These are phyloP conservation scores for Trichoderma sp. DNA, from an alignment of 2,329 filamentous ascomycete species.

Conservation along the genomic window DNA sequence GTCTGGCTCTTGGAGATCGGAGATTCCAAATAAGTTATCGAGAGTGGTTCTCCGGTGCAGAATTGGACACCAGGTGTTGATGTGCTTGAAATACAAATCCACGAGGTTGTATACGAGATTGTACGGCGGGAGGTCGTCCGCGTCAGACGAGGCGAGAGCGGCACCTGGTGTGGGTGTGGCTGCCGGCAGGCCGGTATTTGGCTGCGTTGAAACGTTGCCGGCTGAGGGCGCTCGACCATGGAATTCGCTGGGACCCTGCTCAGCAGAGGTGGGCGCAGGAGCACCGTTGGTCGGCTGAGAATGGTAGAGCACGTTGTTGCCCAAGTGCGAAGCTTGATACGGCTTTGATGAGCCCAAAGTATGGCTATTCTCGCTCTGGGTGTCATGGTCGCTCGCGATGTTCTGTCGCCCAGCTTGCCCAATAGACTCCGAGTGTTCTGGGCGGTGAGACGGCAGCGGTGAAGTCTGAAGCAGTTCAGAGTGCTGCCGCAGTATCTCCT, in stretches of 20 bases:
- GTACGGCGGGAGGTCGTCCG: constrained; percentile 74
- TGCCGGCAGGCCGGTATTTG: constrained; percentile 58
- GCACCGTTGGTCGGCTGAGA: constrained; percentile 7
- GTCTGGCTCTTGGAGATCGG: constrained; percentile 77
- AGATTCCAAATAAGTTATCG: constrained; percentile 78
- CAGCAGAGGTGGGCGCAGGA: background rate
- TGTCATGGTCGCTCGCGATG: constrained; percentile 59
- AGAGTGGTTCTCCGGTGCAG: constrained; percentile 83
- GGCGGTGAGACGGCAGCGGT: constrained; percentile 43
- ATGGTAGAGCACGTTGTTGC: constrained; percentile 51
- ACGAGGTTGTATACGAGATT: constrained; percentile 73
- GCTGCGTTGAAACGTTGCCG: constrained; percentile 47
- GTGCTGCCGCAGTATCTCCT: constrained; percentile 67
- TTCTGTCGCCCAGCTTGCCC: constrained; percentile 56
- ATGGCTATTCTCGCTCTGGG: constrained; percentile 53
- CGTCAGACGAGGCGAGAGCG: constrained; percentile 48
- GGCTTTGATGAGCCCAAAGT: constrained; percentile 57
- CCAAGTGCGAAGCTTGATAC: constrained; percentile 58
- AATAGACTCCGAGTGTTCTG: constrained; percentile 44
- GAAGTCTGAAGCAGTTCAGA: constrained; percentile 67
- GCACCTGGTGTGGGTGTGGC: constrained; percentile 55
- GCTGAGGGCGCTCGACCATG: constrained; percentile 6
- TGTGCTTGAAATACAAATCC: constrained; percentile 77
- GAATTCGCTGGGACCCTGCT: constrained; percentile 6
- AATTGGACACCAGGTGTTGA: constrained; percentile 87